Base-by-base conservation (phyloP, 192 early-diverging fungal genomes). In the Backusella westeae region DNA sequence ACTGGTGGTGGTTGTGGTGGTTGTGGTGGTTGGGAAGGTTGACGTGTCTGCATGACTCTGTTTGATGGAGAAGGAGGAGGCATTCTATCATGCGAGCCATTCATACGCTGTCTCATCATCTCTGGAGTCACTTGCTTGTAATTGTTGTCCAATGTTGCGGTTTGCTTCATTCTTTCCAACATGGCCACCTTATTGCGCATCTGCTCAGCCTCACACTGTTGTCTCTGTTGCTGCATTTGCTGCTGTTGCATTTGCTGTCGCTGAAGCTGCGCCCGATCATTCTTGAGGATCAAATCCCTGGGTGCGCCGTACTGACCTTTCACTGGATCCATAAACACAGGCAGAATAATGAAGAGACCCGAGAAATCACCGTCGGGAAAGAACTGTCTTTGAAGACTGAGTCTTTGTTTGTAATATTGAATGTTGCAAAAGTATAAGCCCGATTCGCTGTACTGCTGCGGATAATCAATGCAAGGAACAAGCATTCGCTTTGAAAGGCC, bases 401-500 rank as follows among this genome's bases (percentile, higher is more conserved):
- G 4, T 15, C 15, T 14, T 1, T 68, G 9, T 17, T 34, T 38
- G 36, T 68, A 68, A 21, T 38, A 19, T 1, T 29, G 10, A 4
- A 68, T 8, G 67, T n/a, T 68, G 21, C 67, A 68, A 21, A 15
- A 68, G 35, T 36, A 68, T 1, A 68, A 17, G 3, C 67, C 67
- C 3, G 32, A 68, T 21, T 38, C 17, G 10, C 6, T 15, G n/a
- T 34, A 68, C 17, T 36, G 29, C 7, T 5, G 12, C 0, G 67
- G 67, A n/a, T 68, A 68, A 68, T n/a, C 17, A 36, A 68, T 68
- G 34, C 67, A 68, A n/a, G 67, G 67, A 9, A 68, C n/a, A n/a
- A 68, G 29, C 35, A 34, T 68, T 1, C 56, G 56, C 10, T 63
- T 68, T 35, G 32, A 68, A 5, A 36, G 19, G 14, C 35, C 67